Conservation (phyloP, 768 basidiomycete genomes). For the Tulasnella sp. region DNA sequence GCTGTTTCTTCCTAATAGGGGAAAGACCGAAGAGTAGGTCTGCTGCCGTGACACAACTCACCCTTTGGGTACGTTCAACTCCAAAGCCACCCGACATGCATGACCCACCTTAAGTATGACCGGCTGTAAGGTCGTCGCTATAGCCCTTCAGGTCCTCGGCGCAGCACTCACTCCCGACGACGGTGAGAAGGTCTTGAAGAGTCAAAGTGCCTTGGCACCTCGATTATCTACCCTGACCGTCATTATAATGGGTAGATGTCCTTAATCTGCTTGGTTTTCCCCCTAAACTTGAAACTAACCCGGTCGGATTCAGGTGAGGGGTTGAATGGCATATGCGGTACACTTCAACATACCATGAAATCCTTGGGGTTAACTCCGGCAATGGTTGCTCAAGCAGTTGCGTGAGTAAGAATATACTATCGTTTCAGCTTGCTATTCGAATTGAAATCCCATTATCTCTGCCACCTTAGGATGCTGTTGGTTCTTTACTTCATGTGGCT, state of each 20-base stretch:
- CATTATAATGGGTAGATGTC: background rate
- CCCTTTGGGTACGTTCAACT: background rate
- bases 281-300: background rate
- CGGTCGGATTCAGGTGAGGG: background rate
- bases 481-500: constrained; percentile 15
- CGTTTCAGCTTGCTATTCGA: no score
- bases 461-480: background rate
- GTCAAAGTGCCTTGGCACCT: background rate
- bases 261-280: background rate
- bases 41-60: background rate
- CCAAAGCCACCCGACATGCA: background rate
- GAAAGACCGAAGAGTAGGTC: background rate
- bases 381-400: background rate
- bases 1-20: background rate
- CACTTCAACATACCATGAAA: background rate
- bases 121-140: background rate
- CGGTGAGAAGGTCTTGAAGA: background rate
- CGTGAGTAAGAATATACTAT: background rate
- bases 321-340: background rate
- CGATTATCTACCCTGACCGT: background rate
- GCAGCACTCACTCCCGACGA: background rate
- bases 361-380: background rate
- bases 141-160: background rate
- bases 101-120: background rate
- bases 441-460: no score